Conservation (phyloP, 495 filamentous ascomycete species). For the Penicillium odoratum region DNA sequence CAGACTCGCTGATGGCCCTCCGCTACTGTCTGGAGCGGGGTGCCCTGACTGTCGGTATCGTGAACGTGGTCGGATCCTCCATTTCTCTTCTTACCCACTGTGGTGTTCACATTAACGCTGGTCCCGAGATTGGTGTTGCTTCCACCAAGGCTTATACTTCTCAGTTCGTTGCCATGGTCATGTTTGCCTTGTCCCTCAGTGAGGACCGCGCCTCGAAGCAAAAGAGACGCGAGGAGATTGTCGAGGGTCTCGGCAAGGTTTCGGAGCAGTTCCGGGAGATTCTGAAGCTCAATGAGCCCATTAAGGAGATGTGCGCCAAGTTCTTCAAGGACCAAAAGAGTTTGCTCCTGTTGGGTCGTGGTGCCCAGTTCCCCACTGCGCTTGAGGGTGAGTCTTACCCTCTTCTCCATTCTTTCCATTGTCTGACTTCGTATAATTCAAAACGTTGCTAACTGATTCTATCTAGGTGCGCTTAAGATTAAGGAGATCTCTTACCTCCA, state of each 20-base stretch:
- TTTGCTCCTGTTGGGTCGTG: conserved; percentile 86
- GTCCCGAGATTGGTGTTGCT: conserved; percentile 97
- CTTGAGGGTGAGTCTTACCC: conserved; percentile 70
- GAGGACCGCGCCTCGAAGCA: conserved; percentile 96
- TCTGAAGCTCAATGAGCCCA: conserved; percentile 83
- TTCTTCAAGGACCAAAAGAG: conserved; percentile 97
- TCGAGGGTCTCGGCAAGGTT: conserved; percentile 84
- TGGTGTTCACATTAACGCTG: conserved; percentile 99
- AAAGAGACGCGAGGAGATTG: conserved; percentile 91
- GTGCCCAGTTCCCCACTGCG: conserved; percentile 94
- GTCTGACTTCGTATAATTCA: not conserved
- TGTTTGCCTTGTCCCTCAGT: conserved; percentile 94
- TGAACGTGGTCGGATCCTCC: conserved; percentile 96
- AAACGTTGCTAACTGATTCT: conserved; percentile 2
- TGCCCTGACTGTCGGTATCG: conserved; percentile 93
- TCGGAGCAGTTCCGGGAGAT: conserved; percentile 91
- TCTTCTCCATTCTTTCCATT: not conserved
- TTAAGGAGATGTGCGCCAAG: conserved; percentile 88
- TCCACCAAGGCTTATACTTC: conserved; percentile 99
- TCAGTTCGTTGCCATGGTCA: conserved; percentile 98
- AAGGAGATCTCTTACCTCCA: conserved; percentile 99
- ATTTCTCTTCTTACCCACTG: conserved; percentile 98
- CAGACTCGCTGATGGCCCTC: conserved; percentile 96
- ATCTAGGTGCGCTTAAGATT: conserved; percentile 83
- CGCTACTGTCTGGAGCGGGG: conserved; percentile 97